Evolutionary conservation across 352 stramenopile genomes (phyloP), one percentile per base, ranked within the genome.

Genomic region (Peronospora belbahrii): DNA sequence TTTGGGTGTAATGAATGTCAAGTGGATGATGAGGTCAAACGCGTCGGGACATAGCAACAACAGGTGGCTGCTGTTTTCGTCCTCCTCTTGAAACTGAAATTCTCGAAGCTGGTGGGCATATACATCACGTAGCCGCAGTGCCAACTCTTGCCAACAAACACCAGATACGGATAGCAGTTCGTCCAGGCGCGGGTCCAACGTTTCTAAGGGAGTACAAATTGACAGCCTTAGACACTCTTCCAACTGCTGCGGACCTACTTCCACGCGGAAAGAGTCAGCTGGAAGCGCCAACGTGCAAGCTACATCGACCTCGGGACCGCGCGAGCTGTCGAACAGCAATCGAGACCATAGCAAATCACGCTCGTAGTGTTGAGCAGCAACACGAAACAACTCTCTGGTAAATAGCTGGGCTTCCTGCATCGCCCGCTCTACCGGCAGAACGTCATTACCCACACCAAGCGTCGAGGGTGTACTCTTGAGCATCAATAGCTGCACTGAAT

Each of bases 21-120:
- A 52, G 47, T 94, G 83, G 53, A 94, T 92, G 55, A 94, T 91
- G 18, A 94, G 56, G 43, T 94, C 83, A 32, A 84, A 82, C 19
- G 83, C 84, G 43, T 88, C 65, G 0, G 78, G 77, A 48, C 83
- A 94, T 8, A 94, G 54, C 48, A 94, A 48, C 32, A 94, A 37
- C 19, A 94, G 58, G 44, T 94, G 83, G 10, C 71, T 87, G 41
- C 70, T 82, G 14, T 63, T 67, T 46, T 92, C 65, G 15, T 68
- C 63, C 19, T 92, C 70, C 14, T 72, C 70, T 33, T 83, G 59
- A 54, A 94, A 94, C 42, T 88, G 78, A 46, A 92, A 94, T 56
- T 94, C 83, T 40, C 80, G 76, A 47, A 94, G 54, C 48, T 89
- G 68, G 20, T 83, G 76, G 4, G 72, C 64, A 52, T 89, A 91